Conservation (phyloP, 345 rosid species). For the Salix suchowensis region DNA sequence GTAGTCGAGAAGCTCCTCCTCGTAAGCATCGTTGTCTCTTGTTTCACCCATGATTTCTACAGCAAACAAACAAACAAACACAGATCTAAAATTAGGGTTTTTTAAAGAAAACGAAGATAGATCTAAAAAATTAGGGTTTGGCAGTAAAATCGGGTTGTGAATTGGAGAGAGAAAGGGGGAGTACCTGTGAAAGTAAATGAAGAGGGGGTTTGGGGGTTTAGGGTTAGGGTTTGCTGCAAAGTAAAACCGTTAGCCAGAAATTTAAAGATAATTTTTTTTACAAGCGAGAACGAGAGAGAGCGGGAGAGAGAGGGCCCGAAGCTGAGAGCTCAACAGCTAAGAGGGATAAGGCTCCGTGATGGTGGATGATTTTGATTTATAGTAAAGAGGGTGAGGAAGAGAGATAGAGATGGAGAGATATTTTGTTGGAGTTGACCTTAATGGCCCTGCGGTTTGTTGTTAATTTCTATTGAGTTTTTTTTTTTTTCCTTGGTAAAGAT, state of each 20-base stretch:
- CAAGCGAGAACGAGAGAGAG: not conserved
- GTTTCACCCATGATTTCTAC: conserved; percentile 71
- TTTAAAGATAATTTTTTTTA: conserved; percentile 6
- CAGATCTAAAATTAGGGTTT: not conserved
- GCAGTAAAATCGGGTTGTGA: not conserved
- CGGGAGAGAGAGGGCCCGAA: conserved; percentile 1
- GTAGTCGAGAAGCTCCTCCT: conserved; percentile 97
- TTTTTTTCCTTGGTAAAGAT: no score
- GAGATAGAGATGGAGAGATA: not conserved
- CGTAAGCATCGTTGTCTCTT: conserved; percentile 92
- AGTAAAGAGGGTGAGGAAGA: not conserved
- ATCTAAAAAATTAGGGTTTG: conserved; percentile 11
- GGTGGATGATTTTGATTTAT: not conserved
- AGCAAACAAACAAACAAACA: not conserved
- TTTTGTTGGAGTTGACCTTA: not conserved
- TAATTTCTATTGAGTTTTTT: not conserved
- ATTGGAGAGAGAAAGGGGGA: not conserved
- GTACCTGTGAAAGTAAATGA: conserved; percentile 32
- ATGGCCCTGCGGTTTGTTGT: conserved; percentile 11
- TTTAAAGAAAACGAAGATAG: not conserved
- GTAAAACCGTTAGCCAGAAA: conserved; percentile 33
- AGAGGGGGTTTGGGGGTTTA: not conserved
- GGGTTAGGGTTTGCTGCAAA: conserved; percentile 54
- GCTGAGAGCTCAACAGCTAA: not conserved
- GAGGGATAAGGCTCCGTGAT: not conserved